phyloP scores from a whole-genome alignment of 2,329 filamentous ascomycete species.

The Aspergillus piperis region DNA sequence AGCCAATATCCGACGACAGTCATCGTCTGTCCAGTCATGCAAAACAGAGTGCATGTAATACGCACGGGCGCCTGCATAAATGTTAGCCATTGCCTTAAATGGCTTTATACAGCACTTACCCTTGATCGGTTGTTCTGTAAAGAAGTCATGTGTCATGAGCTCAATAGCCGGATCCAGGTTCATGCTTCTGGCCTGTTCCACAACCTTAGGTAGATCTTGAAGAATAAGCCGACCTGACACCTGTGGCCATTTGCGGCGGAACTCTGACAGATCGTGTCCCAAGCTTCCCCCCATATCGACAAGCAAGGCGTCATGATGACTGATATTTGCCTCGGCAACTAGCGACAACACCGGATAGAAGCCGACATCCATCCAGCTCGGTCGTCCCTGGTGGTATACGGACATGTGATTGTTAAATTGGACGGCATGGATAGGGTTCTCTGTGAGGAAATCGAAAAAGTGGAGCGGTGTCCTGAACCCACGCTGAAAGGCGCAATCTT shows the following conservation, averaged over 20 bases:
- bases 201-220: constrained; percentile 51
- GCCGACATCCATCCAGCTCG: constrained; percentile 33
- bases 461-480: constrained; percentile 29
- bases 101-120: constrained; percentile 24
- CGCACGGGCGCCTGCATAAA: constrained; percentile 34
- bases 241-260: constrained; percentile 40
- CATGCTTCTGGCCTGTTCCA: constrained; percentile 19
- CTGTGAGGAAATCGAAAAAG: constrained; percentile 32
- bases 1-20: constrained; percentile 34
- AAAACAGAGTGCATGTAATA: constrained; percentile 21
- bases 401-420: constrained; percentile 35
- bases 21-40: constrained; percentile 37
- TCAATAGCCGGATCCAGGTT: constrained; percentile 24
- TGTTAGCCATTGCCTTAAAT: not conserved
- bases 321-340: constrained; percentile 13
- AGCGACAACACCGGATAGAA: constrained; percentile 33
- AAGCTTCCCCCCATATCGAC: constrained; percentile 49
- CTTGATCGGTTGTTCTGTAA: constrained; percentile 50
- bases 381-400: constrained; percentile 29
- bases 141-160: constrained; percentile 50
- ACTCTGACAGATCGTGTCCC: constrained; percentile 45
- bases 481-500: constrained; percentile 28
- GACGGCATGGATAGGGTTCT: constrained; percentile 20
- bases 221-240: constrained; percentile 49
- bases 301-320: constrained; percentile 27